These are phyloP conservation scores for Pyrenophora teres DNA, from an alignment of 2,329 filamentous ascomycete species.

Conservation along the genomic window DNA sequence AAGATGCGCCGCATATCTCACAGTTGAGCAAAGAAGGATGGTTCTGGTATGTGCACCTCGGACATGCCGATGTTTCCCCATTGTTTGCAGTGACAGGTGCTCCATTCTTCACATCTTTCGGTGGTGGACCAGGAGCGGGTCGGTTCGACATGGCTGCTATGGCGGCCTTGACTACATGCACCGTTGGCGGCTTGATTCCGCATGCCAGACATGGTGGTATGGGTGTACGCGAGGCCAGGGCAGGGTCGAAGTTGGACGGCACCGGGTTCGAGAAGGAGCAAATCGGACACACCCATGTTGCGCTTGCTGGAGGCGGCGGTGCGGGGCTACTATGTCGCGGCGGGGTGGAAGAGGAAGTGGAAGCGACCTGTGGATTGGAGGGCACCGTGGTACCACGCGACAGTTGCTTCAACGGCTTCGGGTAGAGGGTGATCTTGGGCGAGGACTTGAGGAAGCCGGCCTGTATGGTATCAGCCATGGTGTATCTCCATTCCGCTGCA, in stretches of 20 bases:
- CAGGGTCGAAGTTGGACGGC: constrained; percentile 89
- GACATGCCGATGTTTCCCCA: constrained; percentile 59
- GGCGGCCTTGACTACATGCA: constrained; percentile 82
- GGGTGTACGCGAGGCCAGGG: constrained; percentile 76
- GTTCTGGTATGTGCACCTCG: constrained; percentile 91
- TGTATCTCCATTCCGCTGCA: not conserved
- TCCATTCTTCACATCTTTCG: constrained; percentile 48
- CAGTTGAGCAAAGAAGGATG: constrained; percentile 84
- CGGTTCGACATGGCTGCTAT: constrained; percentile 74
- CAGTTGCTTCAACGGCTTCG: constrained; percentile 74
- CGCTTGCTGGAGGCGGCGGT: constrained; percentile 60
- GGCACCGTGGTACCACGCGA: constrained; percentile 57
- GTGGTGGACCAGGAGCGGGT: constrained; percentile 35
- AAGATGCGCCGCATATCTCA: constrained; percentile 85
- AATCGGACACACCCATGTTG: constrained; percentile 95
- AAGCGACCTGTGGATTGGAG: constrained; percentile 44
- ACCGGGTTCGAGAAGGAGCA: constrained; percentile 94
- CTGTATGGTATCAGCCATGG: constrained; percentile 49
- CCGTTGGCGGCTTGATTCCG: constrained; percentile 86
- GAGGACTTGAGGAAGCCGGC: constrained; percentile 95
- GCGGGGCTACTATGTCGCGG: constrained; percentile 47
- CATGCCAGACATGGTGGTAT: constrained; percentile 88
- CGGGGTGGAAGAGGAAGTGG: constrained; percentile 35
- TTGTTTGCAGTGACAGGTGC: constrained; percentile 5
- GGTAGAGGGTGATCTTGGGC: constrained; percentile 85